Percentiles rank a stretch among this genome's conserved stretches.
phyloP scores from a whole-genome alignment of 306 rosid species.

The Citrullus colocynthis region DNA sequence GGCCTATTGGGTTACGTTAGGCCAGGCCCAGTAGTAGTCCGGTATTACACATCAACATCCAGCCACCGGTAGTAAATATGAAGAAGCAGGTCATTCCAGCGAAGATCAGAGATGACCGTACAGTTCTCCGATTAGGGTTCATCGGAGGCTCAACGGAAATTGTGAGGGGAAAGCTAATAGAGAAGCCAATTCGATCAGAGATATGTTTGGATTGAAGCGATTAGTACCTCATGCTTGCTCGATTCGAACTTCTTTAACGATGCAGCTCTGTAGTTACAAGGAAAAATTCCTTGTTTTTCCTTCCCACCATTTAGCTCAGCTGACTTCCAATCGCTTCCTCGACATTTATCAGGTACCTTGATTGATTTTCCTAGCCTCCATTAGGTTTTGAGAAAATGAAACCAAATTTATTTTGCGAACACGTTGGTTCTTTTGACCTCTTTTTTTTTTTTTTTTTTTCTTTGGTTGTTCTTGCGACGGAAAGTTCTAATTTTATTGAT shows the following conservation, averaged over 20 bases:
- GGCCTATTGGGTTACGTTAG: neutral
- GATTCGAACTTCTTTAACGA: slow-evolving; percentile 23
- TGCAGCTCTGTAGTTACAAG: slow-evolving; percentile 11
- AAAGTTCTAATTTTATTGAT: neutral
- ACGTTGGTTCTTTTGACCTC: neutral
- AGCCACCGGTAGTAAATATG: neutral
- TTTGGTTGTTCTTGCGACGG: neutral
- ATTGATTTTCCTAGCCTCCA: neutral
- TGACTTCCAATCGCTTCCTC: slow-evolving; percentile 61
- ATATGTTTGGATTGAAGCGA: slow-evolving; percentile 45
- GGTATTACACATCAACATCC: neutral
- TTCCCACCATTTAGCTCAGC: slow-evolving; percentile 42
- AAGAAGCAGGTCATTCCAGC: neutral
- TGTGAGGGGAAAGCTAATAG: neutral
- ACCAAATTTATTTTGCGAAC: neutral
- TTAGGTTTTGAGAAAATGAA: neutral
- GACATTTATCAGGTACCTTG: slow-evolving; percentile 55
- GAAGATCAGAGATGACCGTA: neutral
- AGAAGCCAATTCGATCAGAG: neutral
- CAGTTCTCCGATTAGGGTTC: slow-evolving; percentile 7
- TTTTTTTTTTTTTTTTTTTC: neutral
- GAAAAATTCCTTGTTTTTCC: slow-evolving; percentile 25
- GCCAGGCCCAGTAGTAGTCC: neutral
- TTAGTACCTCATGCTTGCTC: slow-evolving; percentile 14
- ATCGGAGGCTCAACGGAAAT: neutral